Evolutionary conservation across 2,329 filamentous ascomycete species (phyloP).

Genomic region (Colletotrichum sp.): DNA sequence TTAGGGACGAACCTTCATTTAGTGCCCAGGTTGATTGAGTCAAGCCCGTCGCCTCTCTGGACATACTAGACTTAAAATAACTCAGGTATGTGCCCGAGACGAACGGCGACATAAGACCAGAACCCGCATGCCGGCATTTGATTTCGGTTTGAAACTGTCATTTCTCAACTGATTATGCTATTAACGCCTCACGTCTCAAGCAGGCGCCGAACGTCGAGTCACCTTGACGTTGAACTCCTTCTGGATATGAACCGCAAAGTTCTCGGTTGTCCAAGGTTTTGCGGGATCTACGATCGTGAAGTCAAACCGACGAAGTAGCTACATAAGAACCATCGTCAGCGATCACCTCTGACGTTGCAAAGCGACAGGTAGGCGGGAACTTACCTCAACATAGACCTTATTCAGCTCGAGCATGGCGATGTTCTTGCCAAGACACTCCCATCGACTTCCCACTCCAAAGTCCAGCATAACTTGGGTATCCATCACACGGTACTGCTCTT

Average conservation of each 20-base stretch:
- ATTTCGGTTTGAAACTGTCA: neutral
- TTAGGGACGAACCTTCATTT: neutral
- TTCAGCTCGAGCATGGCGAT: conserved; percentile 44
- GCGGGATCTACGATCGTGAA: conserved; percentile 28
- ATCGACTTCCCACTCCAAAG: conserved; percentile 42
- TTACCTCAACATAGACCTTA: conserved; percentile 45
- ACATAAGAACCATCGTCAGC: neutral
- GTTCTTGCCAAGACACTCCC: conserved; percentile 40
- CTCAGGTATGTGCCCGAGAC: neutral
- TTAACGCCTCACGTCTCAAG: neutral
- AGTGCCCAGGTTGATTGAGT: neutral
- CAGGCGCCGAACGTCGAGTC: neutral
- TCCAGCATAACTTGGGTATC: conserved; percentile 39
- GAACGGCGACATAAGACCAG: neutral
- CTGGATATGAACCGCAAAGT: conserved; percentile 31
- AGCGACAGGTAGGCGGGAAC: neutral
- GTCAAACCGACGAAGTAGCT: conserved; percentile 30
- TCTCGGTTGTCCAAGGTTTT: conserved; percentile 32
- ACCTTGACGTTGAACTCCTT: conserved; percentile 25
- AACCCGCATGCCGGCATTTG: neutral
- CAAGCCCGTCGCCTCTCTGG: neutral
- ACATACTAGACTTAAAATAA: neutral
- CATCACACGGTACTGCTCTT: conserved; percentile 35
- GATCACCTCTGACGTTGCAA: neutral
- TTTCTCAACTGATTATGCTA: neutral